Evolutionary conservation across 495 filamentous ascomycete genomes (phyloP).

Genomic region (Saxophila tyrrhenica): DNA sequence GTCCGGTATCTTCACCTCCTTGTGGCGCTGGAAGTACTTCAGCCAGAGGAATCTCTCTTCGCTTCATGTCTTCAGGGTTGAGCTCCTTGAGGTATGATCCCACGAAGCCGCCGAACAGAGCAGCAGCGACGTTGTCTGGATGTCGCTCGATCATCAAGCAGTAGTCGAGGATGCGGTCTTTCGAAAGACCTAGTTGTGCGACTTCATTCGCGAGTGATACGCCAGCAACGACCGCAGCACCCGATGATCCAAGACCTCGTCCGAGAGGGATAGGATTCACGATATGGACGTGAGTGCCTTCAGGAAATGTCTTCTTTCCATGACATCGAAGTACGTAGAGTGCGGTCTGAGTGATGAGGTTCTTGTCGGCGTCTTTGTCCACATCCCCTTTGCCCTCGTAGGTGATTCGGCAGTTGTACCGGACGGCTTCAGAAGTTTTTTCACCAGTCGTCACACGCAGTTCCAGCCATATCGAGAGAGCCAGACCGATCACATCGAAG

Average conservation of each 20-base stretch:
- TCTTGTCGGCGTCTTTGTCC: constrained; percentile 62
- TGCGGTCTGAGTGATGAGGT: constrained; percentile 83
- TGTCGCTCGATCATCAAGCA: constrained; percentile 94
- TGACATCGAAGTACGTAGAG: constrained; percentile 90
- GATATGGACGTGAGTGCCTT: constrained; percentile 81
- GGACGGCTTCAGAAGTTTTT: constrained; percentile 41
- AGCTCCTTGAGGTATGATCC: constrained; percentile 90
- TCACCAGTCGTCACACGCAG: constrained; percentile 54
- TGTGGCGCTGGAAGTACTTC: constrained; percentile 81
- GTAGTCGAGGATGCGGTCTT: constrained; percentile 81
- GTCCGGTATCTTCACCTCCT: constrained; percentile 77
- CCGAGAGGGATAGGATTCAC: constrained; percentile 86
- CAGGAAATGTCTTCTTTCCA: constrained; percentile 66
- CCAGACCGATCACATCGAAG: constrained; percentile 94
- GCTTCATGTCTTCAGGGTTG: constrained; percentile 67
- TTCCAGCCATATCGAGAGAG: constrained; percentile 82
- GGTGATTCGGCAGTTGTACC: constrained; percentile 76
- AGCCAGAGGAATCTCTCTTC: constrained; percentile 87
- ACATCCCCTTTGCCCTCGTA: constrained; percentile 82
- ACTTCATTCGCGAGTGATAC: constrained; percentile 85
- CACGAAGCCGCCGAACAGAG: constrained; percentile 91
- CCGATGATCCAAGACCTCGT: constrained; percentile 81
- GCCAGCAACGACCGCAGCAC: constrained; percentile 87
- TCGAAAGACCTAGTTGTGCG: constrained; percentile 63
- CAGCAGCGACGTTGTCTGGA: constrained; percentile 92